Percentiles rank a stretch among this genome's conserved stretches.
Evolutionary conservation across 1,139 yeast species (phyloP).

Genomic region (Yamadazyma kanchanaburiensis): DNA sequence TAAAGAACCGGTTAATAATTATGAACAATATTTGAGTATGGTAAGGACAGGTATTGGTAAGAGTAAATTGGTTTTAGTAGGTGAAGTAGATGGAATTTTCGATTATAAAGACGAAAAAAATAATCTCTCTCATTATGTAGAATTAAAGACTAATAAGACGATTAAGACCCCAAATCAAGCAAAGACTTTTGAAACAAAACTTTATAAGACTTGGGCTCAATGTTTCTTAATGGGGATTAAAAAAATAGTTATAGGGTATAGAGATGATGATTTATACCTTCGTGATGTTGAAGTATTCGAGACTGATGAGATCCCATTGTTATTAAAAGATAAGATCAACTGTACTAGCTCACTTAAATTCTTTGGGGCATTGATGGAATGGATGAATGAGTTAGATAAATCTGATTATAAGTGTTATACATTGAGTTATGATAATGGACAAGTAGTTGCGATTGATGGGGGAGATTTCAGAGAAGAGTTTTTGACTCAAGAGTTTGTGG

Average conservation of each 20-base stretch:
- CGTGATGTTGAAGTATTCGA: conserved; percentile 68
- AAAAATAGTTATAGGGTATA: conserved; percentile 76
- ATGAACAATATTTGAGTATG: conserved; percentile 74
- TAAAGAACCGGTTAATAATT: conserved; percentile 58
- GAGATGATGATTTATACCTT: conserved; percentile 67
- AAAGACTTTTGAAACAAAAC: conserved; percentile 63
- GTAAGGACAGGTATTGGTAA: conserved; percentile 83
- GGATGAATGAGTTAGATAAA: conserved; percentile 62
- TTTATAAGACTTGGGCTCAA: conserved; percentile 88
- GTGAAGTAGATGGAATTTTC: conserved; percentile 88
- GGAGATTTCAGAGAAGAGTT: conserved; percentile 11
- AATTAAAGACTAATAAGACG: conserved; percentile 69
- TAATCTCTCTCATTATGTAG: conserved; percentile 73
- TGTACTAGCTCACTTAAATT: conserved; percentile 80
- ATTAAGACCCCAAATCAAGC: conserved; percentile 53
- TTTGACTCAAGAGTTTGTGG: conserved; percentile 11
- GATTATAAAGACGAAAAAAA: conserved; percentile 56
- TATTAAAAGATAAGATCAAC: conserved; percentile 56
- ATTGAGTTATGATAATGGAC: conserved; percentile 8
- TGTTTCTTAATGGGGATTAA: conserved; percentile 84
- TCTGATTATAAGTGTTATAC: conserved; percentile 9
- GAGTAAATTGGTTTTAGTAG: conserved; percentile 68
- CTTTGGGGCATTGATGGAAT: conserved; percentile 80
- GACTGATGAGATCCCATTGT: conserved; percentile 74
- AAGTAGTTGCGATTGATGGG: conserved; percentile 7